Base-by-base conservation (phyloP, 495 filamentous ascomycete species). In the Saxophila tyrrhenica region DNA sequence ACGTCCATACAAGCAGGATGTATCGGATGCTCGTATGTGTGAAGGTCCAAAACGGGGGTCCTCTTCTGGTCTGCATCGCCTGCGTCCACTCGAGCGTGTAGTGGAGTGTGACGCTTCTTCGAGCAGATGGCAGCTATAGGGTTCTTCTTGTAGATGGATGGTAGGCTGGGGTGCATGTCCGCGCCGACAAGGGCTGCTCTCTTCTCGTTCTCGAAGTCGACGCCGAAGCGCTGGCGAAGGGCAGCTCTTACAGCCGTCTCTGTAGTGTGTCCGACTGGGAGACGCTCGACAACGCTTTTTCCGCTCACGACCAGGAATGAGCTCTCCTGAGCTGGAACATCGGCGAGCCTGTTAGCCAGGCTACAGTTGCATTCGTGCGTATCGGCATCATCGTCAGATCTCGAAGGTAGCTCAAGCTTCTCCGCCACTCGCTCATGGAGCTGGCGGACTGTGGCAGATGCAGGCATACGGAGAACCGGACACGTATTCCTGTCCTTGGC, bases 311-410 rank as follows among this genome's bases (percentile, higher is more conserved):
- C 29, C 25, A 54, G 38, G 52, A 51, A 42, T 23, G 51, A 51
- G 25, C 47, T 25, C 38, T 52, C 23, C 35, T 47, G 32, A 22
- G 51, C 24, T 25, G 54, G 13, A 11, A 2, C 24, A 13, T 57
- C 56, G 10, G 46, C 62, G 32, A 68, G 59, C 23, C 59, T 51
- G 15, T 57, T 49, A 9, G 65, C 62, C 29, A 65, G 58, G 29
- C 54, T 50, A 49, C 65, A 68, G 48, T 68, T 68, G 54, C 64
- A 66, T 35, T 62, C 59, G 35, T 53, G 44, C 8, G 39, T 29
- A 5, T 49, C 48, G 11, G 17, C 1, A 8, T 59, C 52, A 13
- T 38, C 52, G 43, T 21, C 25, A 21, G 39, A 24, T 39, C 15
- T 10, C 15, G 17, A 9, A 9, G 43, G 25, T 48, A 59, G 1